phyloP scores from a whole-genome alignment of 2,329 filamentous ascomycete species.

The Neocucurbitaria cava region DNA sequence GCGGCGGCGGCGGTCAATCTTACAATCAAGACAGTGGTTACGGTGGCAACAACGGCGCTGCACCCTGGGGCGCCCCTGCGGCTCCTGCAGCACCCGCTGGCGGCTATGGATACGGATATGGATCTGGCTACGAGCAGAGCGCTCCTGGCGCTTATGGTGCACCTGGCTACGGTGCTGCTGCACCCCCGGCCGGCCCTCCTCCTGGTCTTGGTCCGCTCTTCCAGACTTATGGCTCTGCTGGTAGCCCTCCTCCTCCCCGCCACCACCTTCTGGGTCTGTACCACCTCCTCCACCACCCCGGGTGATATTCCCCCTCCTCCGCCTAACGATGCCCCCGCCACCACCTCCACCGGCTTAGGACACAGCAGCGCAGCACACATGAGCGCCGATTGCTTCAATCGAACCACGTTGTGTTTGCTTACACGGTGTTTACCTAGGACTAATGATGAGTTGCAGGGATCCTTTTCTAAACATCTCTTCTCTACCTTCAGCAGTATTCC shows the following conservation, averaged over 20 bases:
- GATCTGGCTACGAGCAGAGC: conserved; percentile 38
- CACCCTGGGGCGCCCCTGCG: conserved; percentile 52
- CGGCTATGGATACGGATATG: conserved; percentile 55
- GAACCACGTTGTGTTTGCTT: not conserved
- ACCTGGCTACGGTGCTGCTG: conserved; percentile 49
- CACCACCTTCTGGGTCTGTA: conserved; percentile 64
- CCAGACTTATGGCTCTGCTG: conserved; percentile 66
- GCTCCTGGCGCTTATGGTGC: conserved; percentile 53
- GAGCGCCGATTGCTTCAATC: not conserved
- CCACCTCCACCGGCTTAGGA: conserved; percentile 39
- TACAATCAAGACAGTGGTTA: conserved; percentile 37
- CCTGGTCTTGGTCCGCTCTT: conserved; percentile 70
- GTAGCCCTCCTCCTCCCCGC: conserved; percentile 67
- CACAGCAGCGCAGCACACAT: not conserved
- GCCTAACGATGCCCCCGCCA: conserved; percentile 66
- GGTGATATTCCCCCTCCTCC: conserved; percentile 61
- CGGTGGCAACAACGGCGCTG: conserved; percentile 40
- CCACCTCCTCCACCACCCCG: conserved; percentile 68
- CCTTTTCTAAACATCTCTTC: too few relatives aligned
- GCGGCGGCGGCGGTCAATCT: conserved; percentile 41
- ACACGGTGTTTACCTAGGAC: not conserved
- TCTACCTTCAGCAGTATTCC: too few relatives aligned
- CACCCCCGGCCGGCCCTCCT: conserved; percentile 53
- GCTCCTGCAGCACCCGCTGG: conserved; percentile 39
- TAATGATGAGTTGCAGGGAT: conserved; percentile 2